These are phyloP conservation scores for Cudoniella acicularis DNA, from an alignment of 495 filamentous ascomycete genomes.

Conservation along the genomic window DNA sequence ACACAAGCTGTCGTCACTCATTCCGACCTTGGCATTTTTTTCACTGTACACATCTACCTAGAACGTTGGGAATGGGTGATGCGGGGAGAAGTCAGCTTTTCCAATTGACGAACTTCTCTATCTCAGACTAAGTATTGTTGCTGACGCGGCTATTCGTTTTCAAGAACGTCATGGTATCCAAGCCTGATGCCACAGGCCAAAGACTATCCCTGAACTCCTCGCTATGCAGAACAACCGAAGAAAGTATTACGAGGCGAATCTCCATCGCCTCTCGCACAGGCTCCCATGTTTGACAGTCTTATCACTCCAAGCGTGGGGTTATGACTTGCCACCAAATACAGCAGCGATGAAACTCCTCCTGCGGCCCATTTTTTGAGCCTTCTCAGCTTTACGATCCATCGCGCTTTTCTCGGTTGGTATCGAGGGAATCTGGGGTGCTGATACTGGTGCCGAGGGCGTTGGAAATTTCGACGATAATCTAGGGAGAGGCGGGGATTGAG, in stretches of 20 bases:
- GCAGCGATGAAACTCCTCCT: conserved; percentile 50
- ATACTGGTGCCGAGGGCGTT: neutral
- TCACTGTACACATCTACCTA: neutral
- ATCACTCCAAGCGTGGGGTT: neutral
- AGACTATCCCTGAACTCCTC: conserved; percentile 1
- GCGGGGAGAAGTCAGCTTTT: neutral
- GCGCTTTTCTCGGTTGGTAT: conserved; percentile 28
- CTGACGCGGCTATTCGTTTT: neutral
- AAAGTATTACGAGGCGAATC: too few relatives aligned
- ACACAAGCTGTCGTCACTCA: neutral
- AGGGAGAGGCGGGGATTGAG: conserved; percentile 13
- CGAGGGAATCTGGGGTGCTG: conserved; percentile 23
- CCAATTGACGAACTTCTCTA: neutral
- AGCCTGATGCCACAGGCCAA: neutral
- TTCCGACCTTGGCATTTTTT: neutral
- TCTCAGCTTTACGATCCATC: conserved; percentile 30
- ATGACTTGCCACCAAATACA: conserved; percentile 38
- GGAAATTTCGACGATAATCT: conserved; percentile 12
- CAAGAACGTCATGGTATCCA: neutral
- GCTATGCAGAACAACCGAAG: conserved; percentile 3
- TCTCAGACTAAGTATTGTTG: neutral
- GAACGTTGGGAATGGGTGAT: too few relatives aligned
- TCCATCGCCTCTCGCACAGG: neutral
- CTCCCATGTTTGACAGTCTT: too few relatives aligned
- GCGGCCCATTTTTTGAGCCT: conserved; percentile 36